Evolutionary conservation across 768 basidiomycete species (phyloP), one percentile per base, ranked within the genome.

Genomic region (Hygrocybe punicea): DNA sequence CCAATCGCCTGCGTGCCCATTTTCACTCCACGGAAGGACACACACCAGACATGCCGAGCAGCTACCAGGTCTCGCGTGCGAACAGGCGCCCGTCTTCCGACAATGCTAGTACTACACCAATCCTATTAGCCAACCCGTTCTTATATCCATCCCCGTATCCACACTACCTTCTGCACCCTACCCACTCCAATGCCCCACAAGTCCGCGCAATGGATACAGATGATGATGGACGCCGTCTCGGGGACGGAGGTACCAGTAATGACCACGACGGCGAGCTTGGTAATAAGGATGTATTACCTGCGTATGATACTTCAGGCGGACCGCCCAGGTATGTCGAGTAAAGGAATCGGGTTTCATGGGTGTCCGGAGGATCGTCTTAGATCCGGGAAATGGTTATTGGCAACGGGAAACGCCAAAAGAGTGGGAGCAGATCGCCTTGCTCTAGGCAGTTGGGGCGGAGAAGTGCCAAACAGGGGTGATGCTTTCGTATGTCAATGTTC

Each of bases 241-340:
- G 62, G 7, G 60, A 51, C 6, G 63, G 58, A 6, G 33, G 59
- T 14, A 53, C 59, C 1, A 39, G 48, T 5, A 66, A 69, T 13
- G 65, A 73, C 37, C 72, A 72, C 51, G 74, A 72, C 21, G 62
- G 58, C 16, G 63, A 62, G 10, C 58, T 69, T 55, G 65, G 67
- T 0, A 76, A 78, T 57, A 81, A 81, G 59, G 81, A 82, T 33
- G 56, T 63, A 0, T 71, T 82, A 23, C 81, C 81, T 7, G 78
- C 79, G 4, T 82, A 82, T 46, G 76, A 81, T 44, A 65, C 60
- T 13, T 49, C 64, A 11, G 80, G 79, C 29, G 71, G 78, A 9
- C 81, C 80, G 24, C 81, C 81, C 24, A 78, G 75, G 53, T 82
- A 82, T 60, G 36, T 64, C 0, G 75, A 75, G 13, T 47, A 23